Conservation (phyloP, 768 basidiomycete species). For the Leucocoprinus sp. region DNA sequence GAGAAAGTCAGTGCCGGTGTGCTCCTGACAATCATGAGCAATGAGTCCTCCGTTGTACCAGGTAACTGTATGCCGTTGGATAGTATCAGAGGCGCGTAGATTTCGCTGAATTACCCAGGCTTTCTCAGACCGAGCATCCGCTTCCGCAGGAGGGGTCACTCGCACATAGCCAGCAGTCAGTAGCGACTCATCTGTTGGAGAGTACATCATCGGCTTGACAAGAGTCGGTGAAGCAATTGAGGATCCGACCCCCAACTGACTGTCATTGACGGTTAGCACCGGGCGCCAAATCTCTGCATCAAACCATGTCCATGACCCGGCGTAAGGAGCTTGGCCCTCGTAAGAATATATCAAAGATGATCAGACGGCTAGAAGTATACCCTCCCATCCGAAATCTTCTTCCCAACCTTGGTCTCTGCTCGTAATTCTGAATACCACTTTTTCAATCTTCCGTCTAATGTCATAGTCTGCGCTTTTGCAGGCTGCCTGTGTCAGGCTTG, state of each 20-base stretch:
- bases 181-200: neutral
- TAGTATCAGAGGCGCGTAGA: slow-evolving; percentile 14
- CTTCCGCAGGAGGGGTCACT: neutral
- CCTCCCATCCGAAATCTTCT: slow-evolving; percentile 14
- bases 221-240: neutral
- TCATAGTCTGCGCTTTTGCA: neutral
- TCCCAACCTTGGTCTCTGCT: slow-evolving; percentile 27
- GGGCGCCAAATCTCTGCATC: slow-evolving; percentile 17
- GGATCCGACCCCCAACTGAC: neutral
- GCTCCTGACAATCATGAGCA: neutral
- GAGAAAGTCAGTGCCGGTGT: neutral
- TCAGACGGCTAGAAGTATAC: slow-evolving; percentile 8
- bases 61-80: slow-evolving; percentile 16
- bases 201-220: neutral
- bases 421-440: slow-evolving; percentile 13
- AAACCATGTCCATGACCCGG: slow-evolving; percentile 26
- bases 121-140: slow-evolving; percentile 2
- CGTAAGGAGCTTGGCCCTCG: slow-evolving; percentile 18
- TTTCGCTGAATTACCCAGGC: slow-evolving; percentile 23
- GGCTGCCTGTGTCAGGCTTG: too few relatives aligned
- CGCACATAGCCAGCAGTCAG: neutral
- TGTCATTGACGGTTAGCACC: neutral
- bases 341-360: neutral
- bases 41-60: slow-evolving; percentile 16
- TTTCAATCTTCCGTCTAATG: slow-evolving; percentile 9